A percentile compares a stretch with the other conserved stretches of the same genome.
These are phyloP conservation scores for Mortierella hygrophila DNA, from an alignment of 192 early-diverging fungal species.

Conservation along the genomic window DNA sequence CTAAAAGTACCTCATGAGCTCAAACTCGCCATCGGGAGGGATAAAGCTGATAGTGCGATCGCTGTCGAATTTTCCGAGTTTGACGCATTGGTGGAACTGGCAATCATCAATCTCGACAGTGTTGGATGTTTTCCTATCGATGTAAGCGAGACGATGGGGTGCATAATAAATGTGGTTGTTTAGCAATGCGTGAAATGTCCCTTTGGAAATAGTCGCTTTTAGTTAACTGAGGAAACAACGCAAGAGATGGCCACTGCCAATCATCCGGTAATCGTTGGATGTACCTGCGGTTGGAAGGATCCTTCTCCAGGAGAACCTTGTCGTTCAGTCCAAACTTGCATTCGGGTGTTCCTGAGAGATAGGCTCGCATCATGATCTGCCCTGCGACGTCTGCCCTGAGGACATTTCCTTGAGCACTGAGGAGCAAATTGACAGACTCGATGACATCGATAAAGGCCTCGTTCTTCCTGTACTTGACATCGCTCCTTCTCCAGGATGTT, in stretches of 20 bases:
- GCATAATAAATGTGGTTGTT: background rate
- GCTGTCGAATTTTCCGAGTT: constrained; percentile 91
- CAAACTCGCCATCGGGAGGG: constrained; percentile 97
- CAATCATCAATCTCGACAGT: constrained; percentile 96
- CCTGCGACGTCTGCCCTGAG: constrained; percentile 92
- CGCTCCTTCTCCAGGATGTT: constrained; percentile 92
- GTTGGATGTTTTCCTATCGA: constrained; percentile 56
- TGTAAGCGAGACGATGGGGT: background rate
- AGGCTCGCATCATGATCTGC: constrained; percentile 93
- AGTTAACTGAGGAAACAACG: background rate
- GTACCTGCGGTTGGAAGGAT: constrained; percentile 58
- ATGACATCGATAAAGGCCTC: constrained; percentile 97
- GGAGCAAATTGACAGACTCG: constrained; percentile 93
- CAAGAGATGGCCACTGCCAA: no score
- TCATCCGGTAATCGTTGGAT: background rate
- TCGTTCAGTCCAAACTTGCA: constrained; percentile 97
- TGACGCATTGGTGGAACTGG: constrained; percentile 99
- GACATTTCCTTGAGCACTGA: constrained; percentile 84
- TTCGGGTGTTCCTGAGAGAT: constrained; percentile 97
- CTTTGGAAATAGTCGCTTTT: background rate
- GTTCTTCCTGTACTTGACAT: constrained; percentile 97
- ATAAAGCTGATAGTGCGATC: constrained; percentile 97
- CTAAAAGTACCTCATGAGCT: constrained; percentile 85
- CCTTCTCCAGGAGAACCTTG: constrained; percentile 88
- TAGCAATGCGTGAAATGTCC: background rate